A percentile compares a stretch with the other conserved stretches of the same genome.
Conservation (phyloP, 495 filamentous ascomycete species). For the Cercophora samala region DNA sequence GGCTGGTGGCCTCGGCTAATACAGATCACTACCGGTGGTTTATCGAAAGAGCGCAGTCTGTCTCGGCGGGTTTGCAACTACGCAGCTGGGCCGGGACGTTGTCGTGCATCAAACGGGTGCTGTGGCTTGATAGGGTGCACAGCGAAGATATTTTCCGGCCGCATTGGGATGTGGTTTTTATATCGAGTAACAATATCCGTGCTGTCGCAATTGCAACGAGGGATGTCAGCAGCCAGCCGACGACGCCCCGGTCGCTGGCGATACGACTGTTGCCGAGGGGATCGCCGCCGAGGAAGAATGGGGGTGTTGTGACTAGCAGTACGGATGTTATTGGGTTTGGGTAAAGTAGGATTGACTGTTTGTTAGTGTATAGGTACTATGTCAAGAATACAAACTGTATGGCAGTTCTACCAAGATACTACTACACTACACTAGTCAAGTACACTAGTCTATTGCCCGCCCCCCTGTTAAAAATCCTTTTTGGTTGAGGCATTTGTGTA, state of each 20-base stretch:
- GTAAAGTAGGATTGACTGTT: too few relatives aligned
- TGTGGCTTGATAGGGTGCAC: not conserved
- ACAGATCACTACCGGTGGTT: constrained; percentile 37
- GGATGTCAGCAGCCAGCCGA: not conserved
- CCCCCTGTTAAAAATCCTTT: too few relatives aligned
- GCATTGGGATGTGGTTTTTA: not conserved
- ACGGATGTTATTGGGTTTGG: not conserved
- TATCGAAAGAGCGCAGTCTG: constrained; percentile 1
- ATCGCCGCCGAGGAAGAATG: not conserved
- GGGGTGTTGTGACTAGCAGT: not conserved
- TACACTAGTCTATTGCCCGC: too few relatives aligned
- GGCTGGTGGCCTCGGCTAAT: constrained; percentile 37
- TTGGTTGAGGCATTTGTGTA: too few relatives aligned
- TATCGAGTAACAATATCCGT: not conserved
- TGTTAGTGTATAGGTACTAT: too few relatives aligned
- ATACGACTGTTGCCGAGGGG: not conserved
- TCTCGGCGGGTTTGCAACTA: not conserved
- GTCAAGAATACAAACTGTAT: too few relatives aligned
- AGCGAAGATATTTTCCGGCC: not conserved
- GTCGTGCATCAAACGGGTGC: not conserved
- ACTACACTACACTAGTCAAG: too few relatives aligned
- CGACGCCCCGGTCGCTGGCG: not conserved
- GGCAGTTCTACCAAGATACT: too few relatives aligned
- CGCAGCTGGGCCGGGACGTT: not conserved
- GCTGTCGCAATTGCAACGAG: too few relatives aligned